A percentile compares a stretch with the other conserved stretches of the same genome.
phyloP scores from a whole-genome alignment of 306 rosid species.

The Ormosia semicastrata region DNA sequence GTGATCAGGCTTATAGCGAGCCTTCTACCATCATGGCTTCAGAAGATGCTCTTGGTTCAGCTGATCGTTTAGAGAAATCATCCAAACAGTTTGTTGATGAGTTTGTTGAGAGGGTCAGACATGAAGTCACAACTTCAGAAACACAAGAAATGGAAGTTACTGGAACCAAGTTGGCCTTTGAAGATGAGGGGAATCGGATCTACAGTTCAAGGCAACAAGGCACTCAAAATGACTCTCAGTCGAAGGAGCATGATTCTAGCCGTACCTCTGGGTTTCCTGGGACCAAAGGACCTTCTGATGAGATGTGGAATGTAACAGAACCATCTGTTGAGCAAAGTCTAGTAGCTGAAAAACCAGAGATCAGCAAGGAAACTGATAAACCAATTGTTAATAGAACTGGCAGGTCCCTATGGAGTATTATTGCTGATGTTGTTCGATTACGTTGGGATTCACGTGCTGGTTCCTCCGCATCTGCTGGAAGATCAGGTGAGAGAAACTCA shows the following conservation, averaged over 20 bases:
- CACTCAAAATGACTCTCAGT: constrained; percentile 38
- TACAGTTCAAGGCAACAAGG: constrained; percentile 29
- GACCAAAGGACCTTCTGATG: constrained; percentile 76
- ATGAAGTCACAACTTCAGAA: constrained; percentile 56
- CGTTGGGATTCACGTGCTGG: constrained; percentile 64
- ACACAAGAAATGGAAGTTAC: constrained; percentile 40
- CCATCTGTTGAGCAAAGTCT: constrained; percentile 43
- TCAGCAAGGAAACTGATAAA: constrained; percentile 34
- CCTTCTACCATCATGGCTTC: constrained; percentile 36
- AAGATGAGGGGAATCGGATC: constrained; percentile 35
- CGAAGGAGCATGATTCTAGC: constrained; percentile 41
- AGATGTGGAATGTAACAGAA: constrained; percentile 69
- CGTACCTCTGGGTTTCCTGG: constrained; percentile 59
- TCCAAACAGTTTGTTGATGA: constrained; percentile 67
- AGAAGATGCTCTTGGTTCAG: constrained; percentile 76
- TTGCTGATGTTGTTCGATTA: constrained; percentile 61
- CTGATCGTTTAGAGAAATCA: constrained; percentile 55
- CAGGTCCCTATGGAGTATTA: constrained; percentile 67
- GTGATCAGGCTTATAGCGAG: constrained; percentile 36
- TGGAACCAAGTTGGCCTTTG: constrained; percentile 35
- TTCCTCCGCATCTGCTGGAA: constrained; percentile 48
- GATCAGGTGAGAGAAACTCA: constrained; percentile 58
- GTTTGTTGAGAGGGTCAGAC: constrained; percentile 54
- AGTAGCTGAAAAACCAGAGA: constrained; percentile 47
- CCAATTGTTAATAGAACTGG: constrained; percentile 66